Evolutionary conservation across 148 eudicot genomes (phyloP), one percentile per base, ranked within the genome.

Genomic region (Persicaria tinctoria): DNA sequence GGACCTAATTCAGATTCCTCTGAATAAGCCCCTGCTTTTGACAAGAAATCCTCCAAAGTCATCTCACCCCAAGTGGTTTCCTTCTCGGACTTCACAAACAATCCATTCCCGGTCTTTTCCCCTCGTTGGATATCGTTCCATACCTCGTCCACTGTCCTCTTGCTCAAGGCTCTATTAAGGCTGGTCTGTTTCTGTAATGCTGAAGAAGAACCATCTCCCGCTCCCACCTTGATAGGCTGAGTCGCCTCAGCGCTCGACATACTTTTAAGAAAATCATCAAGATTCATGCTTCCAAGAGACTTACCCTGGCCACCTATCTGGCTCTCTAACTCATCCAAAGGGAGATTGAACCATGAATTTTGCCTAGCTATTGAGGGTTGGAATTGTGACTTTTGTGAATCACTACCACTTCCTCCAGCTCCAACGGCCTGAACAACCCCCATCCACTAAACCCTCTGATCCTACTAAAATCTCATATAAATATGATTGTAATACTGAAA

Each of bases 1-100:
- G 74, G 27, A 55, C 87, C 88, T 79, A 84, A 74, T 27, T 76
- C 83, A 71, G 76, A 74, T 74, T 84, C 54, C 32, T 70, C 55
- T 48, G 47, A 53, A 60, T 85, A 80, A 73, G 83, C 81, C 74
- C 90, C 97, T 4, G 87, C 87, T 82, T 90, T 89, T 23, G 85
- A 80, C 82, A 92, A 79, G 77, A 88, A 92, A 20, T 87, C 93
- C 79, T 92, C 96, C 78, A 92, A 80, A 46, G 93, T 92, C 78
- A 80, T 87, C 77, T 86, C 86, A 8, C 92, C 86, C 55, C 82
- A 82, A 50, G 86, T 85, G 46, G 80, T 74, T 70, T 87, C 86
- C 73, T 85, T 85, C 75, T 85, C 87, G 5, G 74, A 74, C 44
- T 18, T 53, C 8, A 55, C 73, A 60, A 80, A 73, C 54, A 73